Percentiles rank a stretch among this genome's conserved stretches.
These are phyloP conservation scores for Penicillium alfredii DNA, from an alignment of 495 filamentous ascomycete genomes.

Conservation along the genomic window DNA sequence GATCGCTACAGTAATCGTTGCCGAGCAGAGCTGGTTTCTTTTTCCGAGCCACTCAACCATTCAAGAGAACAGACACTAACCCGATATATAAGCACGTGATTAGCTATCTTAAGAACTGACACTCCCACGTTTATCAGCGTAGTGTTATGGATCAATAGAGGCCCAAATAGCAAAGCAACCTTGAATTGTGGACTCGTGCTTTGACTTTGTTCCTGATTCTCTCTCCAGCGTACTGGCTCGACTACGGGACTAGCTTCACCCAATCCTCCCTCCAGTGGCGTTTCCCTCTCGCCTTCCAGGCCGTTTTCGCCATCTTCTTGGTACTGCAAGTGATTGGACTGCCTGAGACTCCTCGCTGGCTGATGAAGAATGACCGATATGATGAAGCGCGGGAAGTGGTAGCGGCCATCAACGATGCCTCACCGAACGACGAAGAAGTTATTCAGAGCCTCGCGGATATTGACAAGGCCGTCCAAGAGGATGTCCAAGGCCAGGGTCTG, in stretches of 20 bases:
- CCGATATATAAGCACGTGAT: no score
- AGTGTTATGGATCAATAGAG: no score
- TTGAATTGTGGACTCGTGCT: no score
- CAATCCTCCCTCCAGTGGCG: conserved; percentile 47
- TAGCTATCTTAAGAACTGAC: no score
- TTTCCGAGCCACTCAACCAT: no score
- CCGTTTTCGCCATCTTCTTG: conserved; percentile 51
- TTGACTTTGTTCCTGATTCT: no score
- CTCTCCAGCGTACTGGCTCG: conserved; percentile 52
- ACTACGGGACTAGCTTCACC: conserved; percentile 50
- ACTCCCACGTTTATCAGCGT: no score
- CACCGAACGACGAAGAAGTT: conserved; percentile 13
- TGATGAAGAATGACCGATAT: conserved; percentile 44
- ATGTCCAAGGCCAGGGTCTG: no score
- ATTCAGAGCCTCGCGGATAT: conserved; percentile 25
- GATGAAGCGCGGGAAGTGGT: conserved; percentile 45
- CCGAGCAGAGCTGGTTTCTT: no score
- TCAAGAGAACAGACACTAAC: no score
- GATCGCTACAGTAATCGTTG: no score
- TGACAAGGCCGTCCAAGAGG: conserved; percentile 29
- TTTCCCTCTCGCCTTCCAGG: conserved; percentile 54
- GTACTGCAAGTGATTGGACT: conserved; percentile 54
- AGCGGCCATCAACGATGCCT: conserved; percentile 15
- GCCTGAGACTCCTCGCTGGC: conserved; percentile 57
- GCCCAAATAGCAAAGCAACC: no score